Evolutionary conservation across 192 early-diverging fungal genomes (phyloP).

Genomic region (Backusella sp.): DNA sequence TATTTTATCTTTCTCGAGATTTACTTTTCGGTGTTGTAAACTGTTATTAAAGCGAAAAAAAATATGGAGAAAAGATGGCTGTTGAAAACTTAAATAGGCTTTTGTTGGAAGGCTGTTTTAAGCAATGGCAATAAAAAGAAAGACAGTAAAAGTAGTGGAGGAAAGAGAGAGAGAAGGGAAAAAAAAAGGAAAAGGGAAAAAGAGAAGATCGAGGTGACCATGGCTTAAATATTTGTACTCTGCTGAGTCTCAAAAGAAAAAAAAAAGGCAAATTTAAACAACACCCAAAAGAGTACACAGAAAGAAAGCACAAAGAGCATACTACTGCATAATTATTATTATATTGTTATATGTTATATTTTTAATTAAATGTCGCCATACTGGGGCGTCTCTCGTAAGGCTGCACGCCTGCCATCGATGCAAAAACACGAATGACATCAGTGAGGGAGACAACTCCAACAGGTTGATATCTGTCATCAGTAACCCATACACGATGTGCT

Average conservation of each 20-base stretch:
- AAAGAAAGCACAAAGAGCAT: neutral
- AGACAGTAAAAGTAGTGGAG: neutral
- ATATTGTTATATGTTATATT: neutral
- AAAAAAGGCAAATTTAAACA: neutral
- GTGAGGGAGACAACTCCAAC: constrained; percentile 74
- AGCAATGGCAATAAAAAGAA: neutral
- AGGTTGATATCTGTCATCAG: constrained; percentile 49
- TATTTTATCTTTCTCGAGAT: neutral
- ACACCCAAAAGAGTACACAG: neutral
- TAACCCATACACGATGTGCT: constrained; percentile 82
- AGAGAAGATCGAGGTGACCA: constrained; percentile 8
- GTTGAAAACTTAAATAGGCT: neutral
- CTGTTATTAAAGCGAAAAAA: constrained; percentile 5
- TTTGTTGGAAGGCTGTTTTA: neutral
- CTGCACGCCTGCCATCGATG: neutral
- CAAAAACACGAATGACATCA: constrained; percentile 57
- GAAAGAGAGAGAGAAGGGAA: neutral
- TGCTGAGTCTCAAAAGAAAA: constrained; percentile 10
- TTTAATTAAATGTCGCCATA: constrained; percentile 9
- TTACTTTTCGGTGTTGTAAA: neutral
- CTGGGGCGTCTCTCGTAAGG: neutral
- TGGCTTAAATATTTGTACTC: constrained; percentile 5
- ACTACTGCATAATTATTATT: neutral
- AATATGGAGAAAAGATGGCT: neutral
- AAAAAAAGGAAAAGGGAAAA: neutral